Evolutionary conservation across 768 basidiomycete species (phyloP).

Genomic region (Candolleomyces eurysporus): DNA sequence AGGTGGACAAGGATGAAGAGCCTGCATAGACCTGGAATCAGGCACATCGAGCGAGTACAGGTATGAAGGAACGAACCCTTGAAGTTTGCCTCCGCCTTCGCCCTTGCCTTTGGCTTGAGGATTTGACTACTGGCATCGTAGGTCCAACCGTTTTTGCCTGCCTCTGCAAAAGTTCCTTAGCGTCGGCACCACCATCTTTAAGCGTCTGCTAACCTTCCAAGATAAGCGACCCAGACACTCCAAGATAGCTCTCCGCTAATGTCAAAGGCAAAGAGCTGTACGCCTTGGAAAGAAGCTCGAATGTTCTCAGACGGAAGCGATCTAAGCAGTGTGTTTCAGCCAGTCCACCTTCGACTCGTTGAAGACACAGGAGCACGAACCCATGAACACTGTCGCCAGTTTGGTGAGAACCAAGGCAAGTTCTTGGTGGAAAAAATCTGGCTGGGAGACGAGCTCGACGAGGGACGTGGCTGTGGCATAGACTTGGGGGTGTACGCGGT

Average conservation of each 20-base stretch:
- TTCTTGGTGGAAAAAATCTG: slow-evolving; percentile 44
- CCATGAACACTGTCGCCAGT: slow-evolving; percentile 50
- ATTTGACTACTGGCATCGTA: slow-evolving; percentile 47
- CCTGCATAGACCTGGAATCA: slow-evolving; percentile 16
- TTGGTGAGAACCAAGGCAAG: slow-evolving; percentile 43
- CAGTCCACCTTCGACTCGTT: neutral
- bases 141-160: slow-evolving; percentile 41
- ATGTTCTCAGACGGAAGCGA: slow-evolving; percentile 55
- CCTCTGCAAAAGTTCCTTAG: slow-evolving; percentile 34
- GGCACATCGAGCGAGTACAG: slow-evolving; percentile 8
- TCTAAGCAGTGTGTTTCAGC: slow-evolving; percentile 34
- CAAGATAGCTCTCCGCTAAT: slow-evolving; percentile 58
- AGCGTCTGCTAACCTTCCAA: slow-evolving; percentile 28
- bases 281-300: slow-evolving; percentile 57
- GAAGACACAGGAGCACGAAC: slow-evolving; percentile 32
- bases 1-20: slow-evolving; percentile 46
- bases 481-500: slow-evolving; percentile 55
- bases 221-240: slow-evolving; percentile 39
- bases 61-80: slow-evolving; percentile 3
- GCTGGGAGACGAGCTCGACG: slow-evolving; percentile 36
- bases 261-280: slow-evolving; percentile 59
- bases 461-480: slow-evolving; percentile 48
- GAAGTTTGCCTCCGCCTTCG: neutral
- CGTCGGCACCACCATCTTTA: neutral
- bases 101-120: slow-evolving; percentile 35